These are phyloP conservation scores for Letharia lupina DNA, from an alignment of 495 filamentous ascomycete genomes.

Conservation along the genomic window DNA sequence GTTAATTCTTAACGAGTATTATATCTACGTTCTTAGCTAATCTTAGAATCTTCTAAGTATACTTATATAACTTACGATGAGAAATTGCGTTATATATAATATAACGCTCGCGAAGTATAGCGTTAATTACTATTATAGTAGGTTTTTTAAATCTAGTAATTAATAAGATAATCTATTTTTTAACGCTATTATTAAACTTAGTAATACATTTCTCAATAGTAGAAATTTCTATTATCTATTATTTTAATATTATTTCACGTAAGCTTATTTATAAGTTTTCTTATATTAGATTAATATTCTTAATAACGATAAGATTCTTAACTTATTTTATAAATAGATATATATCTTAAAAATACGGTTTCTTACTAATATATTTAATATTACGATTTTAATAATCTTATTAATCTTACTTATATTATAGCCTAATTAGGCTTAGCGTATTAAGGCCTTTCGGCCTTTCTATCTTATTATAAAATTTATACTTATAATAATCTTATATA, in stretches of 20 bases:
- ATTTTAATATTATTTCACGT: not conserved
- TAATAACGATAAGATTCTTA: constrained; percentile 6
- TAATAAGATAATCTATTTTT: not conserved
- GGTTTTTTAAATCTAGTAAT: constrained; percentile 6
- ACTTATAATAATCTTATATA: too few relatives aligned
- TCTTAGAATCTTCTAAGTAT: too few relatives aligned
- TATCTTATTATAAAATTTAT: too few relatives aligned
- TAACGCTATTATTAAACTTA: not conserved
- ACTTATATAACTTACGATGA: not conserved
- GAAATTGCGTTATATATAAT: not conserved
- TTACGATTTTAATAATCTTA: constrained; percentile 4
- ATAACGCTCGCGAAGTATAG: not conserved
- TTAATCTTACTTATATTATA: too few relatives aligned
- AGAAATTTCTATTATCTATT: not conserved
- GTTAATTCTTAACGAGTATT: too few relatives aligned
- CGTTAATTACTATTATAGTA: constrained; percentile 3
- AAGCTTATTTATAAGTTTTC: constrained; percentile 11
- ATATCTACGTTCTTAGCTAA: too few relatives aligned
- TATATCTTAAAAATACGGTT: constrained; percentile 8
- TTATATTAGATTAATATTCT: not conserved
- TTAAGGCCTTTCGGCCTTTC: too few relatives aligned
- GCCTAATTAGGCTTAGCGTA: too few relatives aligned
- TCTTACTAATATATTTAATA: constrained; percentile 1
- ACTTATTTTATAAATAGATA: constrained; percentile 15
- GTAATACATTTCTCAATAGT: not conserved